Percentiles rank a stretch among this genome's conserved stretches.
Conservation (phyloP, 192 early-diverging fungal genomes). For the Blastocladiella britannica region DNA sequence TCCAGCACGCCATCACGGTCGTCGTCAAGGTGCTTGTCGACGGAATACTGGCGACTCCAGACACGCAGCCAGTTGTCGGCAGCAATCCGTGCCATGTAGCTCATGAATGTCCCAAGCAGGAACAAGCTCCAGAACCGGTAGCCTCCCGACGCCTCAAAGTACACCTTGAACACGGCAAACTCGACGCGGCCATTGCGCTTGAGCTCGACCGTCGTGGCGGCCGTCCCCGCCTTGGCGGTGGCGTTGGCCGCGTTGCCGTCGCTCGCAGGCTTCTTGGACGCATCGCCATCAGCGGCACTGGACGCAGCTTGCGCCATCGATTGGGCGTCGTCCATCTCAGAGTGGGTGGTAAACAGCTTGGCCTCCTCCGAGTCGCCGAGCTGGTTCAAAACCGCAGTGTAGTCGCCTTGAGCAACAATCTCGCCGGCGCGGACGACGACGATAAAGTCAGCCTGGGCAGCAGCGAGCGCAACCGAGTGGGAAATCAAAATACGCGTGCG, state of each 20-base stretch:
- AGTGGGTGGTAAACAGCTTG: not conserved
- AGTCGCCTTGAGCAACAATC: slow-evolving; percentile 7
- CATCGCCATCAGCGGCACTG: too few relatives aligned
- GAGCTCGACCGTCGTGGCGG: not conserved
- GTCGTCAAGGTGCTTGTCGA: not conserved
- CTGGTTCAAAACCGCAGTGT: not conserved
- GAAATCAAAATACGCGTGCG: slow-evolving; percentile 76
- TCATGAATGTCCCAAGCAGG: slow-evolving; percentile 18
- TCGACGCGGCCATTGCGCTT: slow-evolving; percentile 43
- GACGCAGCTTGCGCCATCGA: too few relatives aligned
- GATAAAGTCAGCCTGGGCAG: slow-evolving; percentile 13
- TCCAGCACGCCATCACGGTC: not conserved
- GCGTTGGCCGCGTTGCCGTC: not conserved
- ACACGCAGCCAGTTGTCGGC: slow-evolving; percentile 45
- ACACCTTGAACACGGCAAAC: slow-evolving; percentile 51
- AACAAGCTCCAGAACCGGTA: slow-evolving; percentile 37
- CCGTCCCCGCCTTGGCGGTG: not conserved
- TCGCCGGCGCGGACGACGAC: slow-evolving; percentile 40
- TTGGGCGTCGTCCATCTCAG: not conserved
- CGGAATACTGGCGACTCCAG: slow-evolving; percentile 20
- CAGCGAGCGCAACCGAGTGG: slow-evolving; percentile 42
- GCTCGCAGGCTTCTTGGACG: too few relatives aligned
- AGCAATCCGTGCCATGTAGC: slow-evolving; percentile 16
- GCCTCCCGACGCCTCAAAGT: slow-evolving; percentile 48
- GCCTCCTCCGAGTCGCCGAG: not conserved